Evolutionary conservation across 2,329 filamentous ascomycete genomes (phyloP), one percentile per base, ranked within the genome.

Genomic region (Hypoxylon sp.): DNA sequence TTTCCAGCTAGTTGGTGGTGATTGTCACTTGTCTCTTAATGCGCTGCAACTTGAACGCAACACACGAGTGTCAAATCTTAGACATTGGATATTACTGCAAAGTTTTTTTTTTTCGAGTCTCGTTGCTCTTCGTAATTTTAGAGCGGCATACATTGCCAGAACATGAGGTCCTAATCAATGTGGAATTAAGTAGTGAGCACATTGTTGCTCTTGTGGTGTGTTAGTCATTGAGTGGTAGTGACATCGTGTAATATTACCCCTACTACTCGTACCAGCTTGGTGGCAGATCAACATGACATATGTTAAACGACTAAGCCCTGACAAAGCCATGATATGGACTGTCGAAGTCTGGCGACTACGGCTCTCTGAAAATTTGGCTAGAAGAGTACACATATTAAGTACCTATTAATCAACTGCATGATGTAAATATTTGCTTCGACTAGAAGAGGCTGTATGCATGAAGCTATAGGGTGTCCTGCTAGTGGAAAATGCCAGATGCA

Each of bases 361-460:
- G 10, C 5, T n/a, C 38, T 11, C 59, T 32, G 48, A 61, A 32
- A 36, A 58, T 48, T 36, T 50, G 21, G 34, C 60, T 55, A 63
- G 28, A 19, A 14, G 46, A 46, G 11, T 14, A 21, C 9, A 28
- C 28, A 32, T 21, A 32, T 38, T 46, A 52, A 49, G n/a, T 30
- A n/a, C n/a, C n/a, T n/a, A 7, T 41, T 45, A 45, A 48, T 28
- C 10, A 50, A 23, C 30, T 14, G 19, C 5, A 30, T 14, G 21
- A 32, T 62, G 60, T 60, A 51, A 53, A 68, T 52, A 28, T 25
- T 23, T 38, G 23, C 62, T 70, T 17, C 53, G 34, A 60, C 53
- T 61, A 52, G 51, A 60, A 46, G 67, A 72, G 70, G 70, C 64
- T 68, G 53, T 66, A 70, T 73, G 60, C 65, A 58, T 65, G 41